phyloP scores from a whole-genome alignment of 257 asterid species.

The Solanum ossicruentum region DNA sequence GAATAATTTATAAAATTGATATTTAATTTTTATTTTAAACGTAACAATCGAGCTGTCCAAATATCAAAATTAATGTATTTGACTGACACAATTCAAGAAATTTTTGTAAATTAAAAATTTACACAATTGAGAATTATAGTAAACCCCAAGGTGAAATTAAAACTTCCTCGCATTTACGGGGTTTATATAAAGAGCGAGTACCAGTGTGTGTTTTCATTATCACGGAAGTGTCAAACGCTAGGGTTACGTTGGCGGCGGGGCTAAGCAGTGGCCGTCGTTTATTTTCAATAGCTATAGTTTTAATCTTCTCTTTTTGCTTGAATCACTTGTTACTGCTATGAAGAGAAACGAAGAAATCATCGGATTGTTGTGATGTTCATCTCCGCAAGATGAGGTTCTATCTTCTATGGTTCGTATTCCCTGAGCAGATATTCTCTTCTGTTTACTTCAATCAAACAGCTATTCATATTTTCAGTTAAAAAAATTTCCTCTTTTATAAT shows the following conservation, averaged over 20 bases:
- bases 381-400: slow-evolving; percentile 32
- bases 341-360: background rate
- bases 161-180: background rate
- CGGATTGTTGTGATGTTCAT: slow-evolving; percentile 4
- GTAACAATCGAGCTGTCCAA: too few species aligned
- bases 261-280: background rate
- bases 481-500: background rate
- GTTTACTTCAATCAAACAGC: background rate
- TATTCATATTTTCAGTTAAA: background rate
- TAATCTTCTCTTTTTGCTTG: background rate
- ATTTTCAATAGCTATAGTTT: background rate
- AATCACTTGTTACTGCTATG: background rate
- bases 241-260: background rate
- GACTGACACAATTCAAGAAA: too few species aligned
- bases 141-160: background rate
- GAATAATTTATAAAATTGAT: too few species aligned
- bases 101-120: too few species aligned
- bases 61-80: too few species aligned
- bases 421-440: slow-evolving; percentile 36
- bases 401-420: slow-evolving; percentile 74
- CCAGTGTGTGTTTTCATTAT: fast-evolving
- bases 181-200: background rate
- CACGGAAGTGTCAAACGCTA: background rate
- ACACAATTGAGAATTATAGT: background rate
- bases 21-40: too few species aligned